Evolutionary conservation across 176 grass and related monocot genomes (phyloP).

Genomic region (Phoenix dactylifera): DNA sequence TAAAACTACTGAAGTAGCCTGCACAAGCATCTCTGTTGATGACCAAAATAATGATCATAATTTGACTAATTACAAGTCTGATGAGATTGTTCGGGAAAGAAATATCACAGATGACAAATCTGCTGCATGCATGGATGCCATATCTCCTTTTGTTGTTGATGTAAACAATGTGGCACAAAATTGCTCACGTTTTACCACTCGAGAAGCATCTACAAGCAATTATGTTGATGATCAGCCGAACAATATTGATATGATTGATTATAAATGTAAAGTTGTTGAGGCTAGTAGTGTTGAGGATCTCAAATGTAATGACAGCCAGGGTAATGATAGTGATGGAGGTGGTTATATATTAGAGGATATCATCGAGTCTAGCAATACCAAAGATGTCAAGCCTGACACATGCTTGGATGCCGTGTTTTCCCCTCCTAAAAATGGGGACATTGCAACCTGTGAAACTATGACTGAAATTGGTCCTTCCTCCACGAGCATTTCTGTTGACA

Average conservation of each 20-base stretch:
- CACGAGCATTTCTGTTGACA: conserved; percentile 27
- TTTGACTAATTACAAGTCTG: no score
- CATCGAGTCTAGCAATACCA: conserved; percentile 30
- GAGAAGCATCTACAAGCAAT: conserved; percentile 29
- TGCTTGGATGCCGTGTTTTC: conserved; percentile 29
- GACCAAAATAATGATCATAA: no score
- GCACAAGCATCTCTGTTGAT: no score
- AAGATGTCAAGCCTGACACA: conserved; percentile 39
- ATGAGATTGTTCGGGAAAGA: no score
- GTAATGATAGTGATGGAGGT: conserved; percentile 25
- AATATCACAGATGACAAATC: background rate
- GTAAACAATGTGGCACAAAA: conserved; percentile 20
- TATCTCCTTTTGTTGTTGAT: conserved; percentile 13
- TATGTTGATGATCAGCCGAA: conserved; percentile 31
- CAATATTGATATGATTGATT: conserved; percentile 5
- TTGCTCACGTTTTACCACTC: conserved; percentile 8
- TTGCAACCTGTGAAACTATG: conserved; percentile 23
- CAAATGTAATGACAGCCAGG: conserved; percentile 20
- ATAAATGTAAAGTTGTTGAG: conserved; percentile 5
- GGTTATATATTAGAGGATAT: conserved; percentile 19
- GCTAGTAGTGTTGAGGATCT: conserved; percentile 21
- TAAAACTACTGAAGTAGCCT: no score
- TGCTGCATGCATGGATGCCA: conserved; percentile 20
- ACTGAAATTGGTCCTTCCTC: conserved; percentile 25
- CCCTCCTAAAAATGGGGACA: conserved; percentile 33